Evolutionary conservation across 768 basidiomycete genomes (phyloP), one percentile per base, ranked within the genome.

Genomic region (Podaxis mareebaensis): DNA sequence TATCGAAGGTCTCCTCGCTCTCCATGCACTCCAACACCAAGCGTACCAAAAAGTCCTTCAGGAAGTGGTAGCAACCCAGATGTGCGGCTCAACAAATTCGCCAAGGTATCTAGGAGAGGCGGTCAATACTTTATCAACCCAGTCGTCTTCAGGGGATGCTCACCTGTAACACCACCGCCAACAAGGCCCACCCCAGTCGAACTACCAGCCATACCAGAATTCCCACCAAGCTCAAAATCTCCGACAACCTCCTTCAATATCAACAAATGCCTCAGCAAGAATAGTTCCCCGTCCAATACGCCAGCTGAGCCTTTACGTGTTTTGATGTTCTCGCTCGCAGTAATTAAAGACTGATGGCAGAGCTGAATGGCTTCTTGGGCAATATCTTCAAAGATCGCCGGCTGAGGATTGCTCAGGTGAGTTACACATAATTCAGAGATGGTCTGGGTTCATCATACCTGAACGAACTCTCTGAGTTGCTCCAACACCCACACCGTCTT

Each of bases 341-440:
- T 74, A 39, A 91, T 79, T 3, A 99, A 83, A 0, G 96, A 96
- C 63, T 89, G 83, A 39, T 89, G 85, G 72, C 95, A 96, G 3
- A 94, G 78, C 12, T 83, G 81, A 36, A 97, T 82, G 0, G 96
- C 93, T 76, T 98, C 96, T 76, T 95, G 93, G 0, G 96, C 95
- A 44, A 99, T 92, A 73, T 99, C 97, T 68, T 95, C 92, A 63
- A 97, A 99, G 63, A 98, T 96, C 1, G 88, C 90, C n/a, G 92
- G 89, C 95, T 99, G 63, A 5, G 38, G 10, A 48, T 44, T 60
- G 62, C 39, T 58, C 40, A 49, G 17, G 36, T 44, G 42, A 42
- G 38, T 42, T 52, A 39, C 26, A 15, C 6, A 62, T 38, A 2
- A 49, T n/a, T 12, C 56, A 40, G 10, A 22, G 2, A 63, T 20